Conservation (phyloP, 2,329 filamentous ascomycete genomes). For the Aspergillus neoniger region DNA sequence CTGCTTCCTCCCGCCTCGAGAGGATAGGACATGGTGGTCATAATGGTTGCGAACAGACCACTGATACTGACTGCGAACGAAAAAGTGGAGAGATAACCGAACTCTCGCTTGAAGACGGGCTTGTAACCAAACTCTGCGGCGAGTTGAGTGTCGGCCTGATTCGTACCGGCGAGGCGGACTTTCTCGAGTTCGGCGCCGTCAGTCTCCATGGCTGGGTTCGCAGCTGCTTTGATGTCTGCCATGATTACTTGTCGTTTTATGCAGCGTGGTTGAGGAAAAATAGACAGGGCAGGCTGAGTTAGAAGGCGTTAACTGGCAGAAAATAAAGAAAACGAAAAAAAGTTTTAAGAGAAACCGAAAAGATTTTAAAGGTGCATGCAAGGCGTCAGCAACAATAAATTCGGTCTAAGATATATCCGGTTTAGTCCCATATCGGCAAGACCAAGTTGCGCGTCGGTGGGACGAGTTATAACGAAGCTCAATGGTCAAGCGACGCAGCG, state of each 20-base stretch:
- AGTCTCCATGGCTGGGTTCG: not conserved
- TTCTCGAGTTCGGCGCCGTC: not conserved
- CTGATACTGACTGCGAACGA: constrained; percentile 10
- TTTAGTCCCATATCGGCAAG: not conserved
- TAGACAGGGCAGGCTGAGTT: not conserved
- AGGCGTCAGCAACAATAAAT: not conserved
- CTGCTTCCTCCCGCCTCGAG: constrained; percentile 7
- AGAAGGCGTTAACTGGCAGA: no score
- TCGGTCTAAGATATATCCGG: constrained; percentile 2
- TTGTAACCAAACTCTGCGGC: constrained; percentile 4
- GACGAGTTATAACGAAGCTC: not conserved
- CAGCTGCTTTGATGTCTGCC: not conserved
- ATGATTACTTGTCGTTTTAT: not conserved
- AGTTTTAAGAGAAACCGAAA: not conserved
- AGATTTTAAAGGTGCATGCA: not conserved
- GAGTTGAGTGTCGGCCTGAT: constrained; percentile 4
- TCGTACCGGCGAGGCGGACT: not conserved
- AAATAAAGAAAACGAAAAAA: no score
- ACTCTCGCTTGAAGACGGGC: constrained; percentile 8
- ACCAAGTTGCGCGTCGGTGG: not conserved
- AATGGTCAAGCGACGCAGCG: not conserved
- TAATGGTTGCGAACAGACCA: constrained; percentile 2
- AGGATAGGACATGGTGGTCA: constrained; percentile 8
- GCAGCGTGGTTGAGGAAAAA: not conserved
- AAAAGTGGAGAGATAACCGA: constrained; percentile 4